Evolutionary conservation across 2,329 filamentous ascomycete genomes (phyloP).

Genomic region (Metarhizium guizhouense): DNA sequence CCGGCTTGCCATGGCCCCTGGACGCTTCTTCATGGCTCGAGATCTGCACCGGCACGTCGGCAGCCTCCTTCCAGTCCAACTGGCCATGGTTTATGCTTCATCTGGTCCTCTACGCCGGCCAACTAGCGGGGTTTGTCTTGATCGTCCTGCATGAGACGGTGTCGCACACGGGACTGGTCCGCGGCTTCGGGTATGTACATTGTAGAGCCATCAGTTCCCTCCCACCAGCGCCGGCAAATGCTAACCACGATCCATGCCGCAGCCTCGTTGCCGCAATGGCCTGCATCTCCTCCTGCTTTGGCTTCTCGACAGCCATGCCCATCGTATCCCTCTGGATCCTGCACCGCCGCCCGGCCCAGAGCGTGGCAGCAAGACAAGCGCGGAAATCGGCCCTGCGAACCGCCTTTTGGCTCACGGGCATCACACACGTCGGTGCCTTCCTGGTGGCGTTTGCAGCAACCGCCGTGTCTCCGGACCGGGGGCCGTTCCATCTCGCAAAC

Average conservation of each 20-base stretch:
- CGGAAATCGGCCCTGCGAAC: neutral
- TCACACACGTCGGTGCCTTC: constrained; percentile 8
- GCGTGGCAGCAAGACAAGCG: neutral
- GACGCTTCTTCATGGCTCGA: neutral
- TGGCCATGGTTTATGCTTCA: constrained; percentile 11
- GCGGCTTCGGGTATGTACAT: neutral
- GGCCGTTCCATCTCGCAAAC: constrained; percentile 2
- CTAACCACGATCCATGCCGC: neutral
- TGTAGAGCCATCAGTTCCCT: too few relatives aligned
- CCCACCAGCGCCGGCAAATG: neutral
- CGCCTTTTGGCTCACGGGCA: constrained; percentile 1
- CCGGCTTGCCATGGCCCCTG: neutral
- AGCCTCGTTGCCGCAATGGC: neutral
- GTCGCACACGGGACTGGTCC: neutral
- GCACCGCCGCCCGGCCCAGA: neutral
- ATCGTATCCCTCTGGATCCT: constrained; percentile 2
- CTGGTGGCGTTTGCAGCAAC: constrained; percentile 5
- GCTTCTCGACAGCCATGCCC: constrained; percentile 7
- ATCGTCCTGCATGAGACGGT: constrained; percentile 2
- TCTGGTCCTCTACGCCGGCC: constrained; percentile 8
- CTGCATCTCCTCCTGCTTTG: neutral
- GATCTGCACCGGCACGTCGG: neutral
- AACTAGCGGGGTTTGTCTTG: constrained; percentile 3
- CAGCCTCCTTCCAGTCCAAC: neutral
- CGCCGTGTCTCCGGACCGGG: neutral